Conservation (phyloP, 345 rosid genomes). For the Gynandropsis gynandra region DNA sequence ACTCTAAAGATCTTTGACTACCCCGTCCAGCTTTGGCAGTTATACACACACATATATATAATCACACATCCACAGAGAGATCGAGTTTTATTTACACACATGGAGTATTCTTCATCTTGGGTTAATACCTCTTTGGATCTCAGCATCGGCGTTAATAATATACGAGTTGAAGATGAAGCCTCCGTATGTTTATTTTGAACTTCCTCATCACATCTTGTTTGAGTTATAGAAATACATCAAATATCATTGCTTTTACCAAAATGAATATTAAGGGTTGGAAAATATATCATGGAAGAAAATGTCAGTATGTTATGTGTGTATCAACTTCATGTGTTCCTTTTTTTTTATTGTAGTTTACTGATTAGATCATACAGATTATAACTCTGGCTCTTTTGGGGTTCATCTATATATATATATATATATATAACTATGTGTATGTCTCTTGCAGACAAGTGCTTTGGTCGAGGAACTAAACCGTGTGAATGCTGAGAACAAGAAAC, state of each 20-base stretch:
- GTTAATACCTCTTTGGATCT: slow-evolving; percentile 58
- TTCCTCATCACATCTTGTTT: slow-evolving; percentile 14
- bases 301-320: too few species aligned
- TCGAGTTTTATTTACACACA: slow-evolving; percentile 15
- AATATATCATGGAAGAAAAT: too few species aligned
- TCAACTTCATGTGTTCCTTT: too few species aligned
- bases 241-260: not conserved
- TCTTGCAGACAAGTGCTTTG: slow-evolving; percentile 35
- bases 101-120: slow-evolving; percentile 43
- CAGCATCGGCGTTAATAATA: slow-evolving; percentile 31
- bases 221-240: not conserved
- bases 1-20: too few species aligned
- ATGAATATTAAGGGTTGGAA: not conserved
- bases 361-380: too few species aligned
- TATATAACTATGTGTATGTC: slow-evolving; percentile 4
- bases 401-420: too few species aligned
- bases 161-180: slow-evolving; percentile 31
- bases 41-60: not conserved
- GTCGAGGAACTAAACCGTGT: slow-evolving; percentile 76
- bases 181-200: slow-evolving; percentile 23
- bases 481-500: slow-evolving; percentile 79
- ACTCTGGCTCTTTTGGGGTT: too few species aligned
- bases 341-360: too few species aligned
- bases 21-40: too few species aligned
- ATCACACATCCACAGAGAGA: slow-evolving; percentile 13